These are phyloP conservation scores for Podaxis sp. DNA, from an alignment of 768 basidiomycete species.

Conservation along the genomic window DNA sequence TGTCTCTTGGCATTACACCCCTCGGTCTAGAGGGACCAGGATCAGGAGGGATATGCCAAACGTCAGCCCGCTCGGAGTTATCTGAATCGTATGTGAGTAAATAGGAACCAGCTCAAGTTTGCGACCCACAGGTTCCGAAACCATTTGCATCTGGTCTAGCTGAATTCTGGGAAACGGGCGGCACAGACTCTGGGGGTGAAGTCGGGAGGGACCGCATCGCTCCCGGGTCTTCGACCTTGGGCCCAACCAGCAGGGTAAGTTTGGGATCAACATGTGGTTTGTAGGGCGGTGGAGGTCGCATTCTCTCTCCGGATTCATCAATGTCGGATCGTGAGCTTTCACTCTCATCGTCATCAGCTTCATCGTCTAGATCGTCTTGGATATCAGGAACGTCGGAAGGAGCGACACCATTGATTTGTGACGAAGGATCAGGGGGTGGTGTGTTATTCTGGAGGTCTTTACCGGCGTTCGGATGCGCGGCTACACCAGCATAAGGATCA, in stretches of 20 bases:
- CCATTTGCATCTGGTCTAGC: background rate
- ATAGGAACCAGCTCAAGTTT: background rate
- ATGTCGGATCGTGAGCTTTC: slow-evolving; percentile 10
- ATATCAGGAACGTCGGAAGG: background rate
- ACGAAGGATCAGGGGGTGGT: background rate
- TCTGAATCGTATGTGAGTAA: background rate
- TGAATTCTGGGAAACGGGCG: background rate
- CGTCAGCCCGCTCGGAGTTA: background rate
- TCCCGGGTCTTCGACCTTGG: background rate
- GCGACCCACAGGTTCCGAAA: background rate
- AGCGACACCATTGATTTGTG: background rate
- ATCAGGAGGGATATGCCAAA: background rate
- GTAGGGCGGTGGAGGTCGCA: slow-evolving; percentile 11
- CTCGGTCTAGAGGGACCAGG: slow-evolving; percentile 3
- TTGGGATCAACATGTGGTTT: background rate
- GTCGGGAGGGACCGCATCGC: background rate
- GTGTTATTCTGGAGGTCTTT: background rate
- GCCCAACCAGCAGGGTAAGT: slow-evolving; percentile 1
- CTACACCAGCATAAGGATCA: background rate
- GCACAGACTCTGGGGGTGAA: background rate
- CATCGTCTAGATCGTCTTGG: background rate
- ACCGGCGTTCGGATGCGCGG: background rate
- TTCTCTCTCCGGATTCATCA: slow-evolving; percentile 8
- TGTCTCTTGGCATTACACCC: background rate
- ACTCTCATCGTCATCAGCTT: background rate